Percentiles rank a stretch among this genome's conserved stretches.
Conservation (phyloP, 495 filamentous ascomycete species). For the Hyphodiscus hymeniophilus region DNA sequence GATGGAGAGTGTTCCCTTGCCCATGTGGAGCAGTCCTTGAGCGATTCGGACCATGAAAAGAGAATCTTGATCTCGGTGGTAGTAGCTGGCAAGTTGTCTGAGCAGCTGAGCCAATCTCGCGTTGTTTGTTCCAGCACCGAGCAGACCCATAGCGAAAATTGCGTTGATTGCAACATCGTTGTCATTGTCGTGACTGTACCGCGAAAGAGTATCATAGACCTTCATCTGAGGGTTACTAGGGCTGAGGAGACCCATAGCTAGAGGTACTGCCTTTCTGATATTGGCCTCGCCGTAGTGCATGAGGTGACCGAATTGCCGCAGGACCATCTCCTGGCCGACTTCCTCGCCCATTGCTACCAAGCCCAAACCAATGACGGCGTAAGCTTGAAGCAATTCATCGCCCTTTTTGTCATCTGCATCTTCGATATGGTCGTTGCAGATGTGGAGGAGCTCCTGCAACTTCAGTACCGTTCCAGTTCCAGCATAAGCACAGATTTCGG, state of each 20-base stretch:
- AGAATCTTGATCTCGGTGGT: constrained; percentile 89
- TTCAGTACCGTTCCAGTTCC: constrained; percentile 95
- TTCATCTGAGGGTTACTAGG: constrained; percentile 99
- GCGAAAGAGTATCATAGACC: constrained; percentile 96
- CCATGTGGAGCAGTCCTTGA: constrained; percentile 96
- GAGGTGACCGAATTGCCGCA: constrained; percentile 92
- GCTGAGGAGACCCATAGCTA: constrained; percentile 96
- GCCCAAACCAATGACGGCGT: constrained; percentile 89
- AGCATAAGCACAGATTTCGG: constrained; percentile 94
- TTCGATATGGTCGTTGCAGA: constrained; percentile 96
- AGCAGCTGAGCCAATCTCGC: constrained; percentile 91
- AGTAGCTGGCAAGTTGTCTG: constrained; percentile 92
- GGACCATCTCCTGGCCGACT: constrained; percentile 96
- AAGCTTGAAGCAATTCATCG: constrained; percentile 88
- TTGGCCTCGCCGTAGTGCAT: constrained; percentile 99
- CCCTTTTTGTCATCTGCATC: constrained; percentile 84
- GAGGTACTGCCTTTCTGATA: constrained; percentile 89
- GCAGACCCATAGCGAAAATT: constrained; percentile 97
- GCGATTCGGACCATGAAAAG: constrained; percentile 99
- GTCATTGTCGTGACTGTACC: constrained; percentile 98
- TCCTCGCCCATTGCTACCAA: constrained; percentile 98
- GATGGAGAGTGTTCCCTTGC: constrained; percentile 92
- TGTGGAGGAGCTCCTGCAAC: constrained; percentile 89
- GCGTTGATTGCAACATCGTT: constrained; percentile 97
- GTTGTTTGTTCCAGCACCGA: constrained; percentile 97